These are phyloP conservation scores for Lichtheimia ornata DNA, from an alignment of 371 early-diverging fungal species.

Conservation along the genomic window DNA sequence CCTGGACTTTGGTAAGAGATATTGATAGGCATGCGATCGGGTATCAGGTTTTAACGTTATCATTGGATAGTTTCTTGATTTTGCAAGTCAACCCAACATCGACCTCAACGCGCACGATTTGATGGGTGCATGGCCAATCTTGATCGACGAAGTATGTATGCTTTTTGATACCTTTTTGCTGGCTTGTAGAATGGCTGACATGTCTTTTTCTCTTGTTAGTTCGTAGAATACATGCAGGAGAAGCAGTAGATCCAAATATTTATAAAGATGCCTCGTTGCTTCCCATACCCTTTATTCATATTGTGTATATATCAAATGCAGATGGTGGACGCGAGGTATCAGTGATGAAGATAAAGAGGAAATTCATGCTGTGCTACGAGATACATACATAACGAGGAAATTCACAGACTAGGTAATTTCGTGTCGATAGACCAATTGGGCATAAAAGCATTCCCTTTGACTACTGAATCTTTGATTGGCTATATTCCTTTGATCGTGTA, in stretches of 20 bases:
- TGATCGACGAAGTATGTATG: slow-evolving; percentile 70
- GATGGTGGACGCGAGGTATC: no score
- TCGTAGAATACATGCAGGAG: slow-evolving; percentile 18
- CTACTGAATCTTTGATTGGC: no score
- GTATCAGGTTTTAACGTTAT: neutral
- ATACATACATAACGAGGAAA: no score
- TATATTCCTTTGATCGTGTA: no score
- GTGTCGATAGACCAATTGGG: no score
- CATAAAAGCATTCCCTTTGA: no score
- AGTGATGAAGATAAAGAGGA: no score
- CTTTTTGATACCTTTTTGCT: neutral
- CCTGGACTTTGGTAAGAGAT: slow-evolving; percentile 76
- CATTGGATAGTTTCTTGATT: slow-evolving; percentile 70
- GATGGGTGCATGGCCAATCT: slow-evolving; percentile 84
- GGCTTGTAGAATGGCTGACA: neutral
- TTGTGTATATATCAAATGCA: no score
- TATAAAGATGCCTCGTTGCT: no score
- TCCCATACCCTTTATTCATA: no score
- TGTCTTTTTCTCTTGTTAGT: neutral
- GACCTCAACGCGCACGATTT: slow-evolving; percentile 71
- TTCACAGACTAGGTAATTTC: no score
- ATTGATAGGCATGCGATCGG: neutral
- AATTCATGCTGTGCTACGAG: no score
- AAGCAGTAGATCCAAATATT: neutral
- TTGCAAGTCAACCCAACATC: slow-evolving; percentile 61